Percentiles rank a stretch among this genome's conserved stretches.
phyloP scores from a whole-genome alignment of 2,329 filamentous ascomycete species.

The Aureobasidium melanogenum region DNA sequence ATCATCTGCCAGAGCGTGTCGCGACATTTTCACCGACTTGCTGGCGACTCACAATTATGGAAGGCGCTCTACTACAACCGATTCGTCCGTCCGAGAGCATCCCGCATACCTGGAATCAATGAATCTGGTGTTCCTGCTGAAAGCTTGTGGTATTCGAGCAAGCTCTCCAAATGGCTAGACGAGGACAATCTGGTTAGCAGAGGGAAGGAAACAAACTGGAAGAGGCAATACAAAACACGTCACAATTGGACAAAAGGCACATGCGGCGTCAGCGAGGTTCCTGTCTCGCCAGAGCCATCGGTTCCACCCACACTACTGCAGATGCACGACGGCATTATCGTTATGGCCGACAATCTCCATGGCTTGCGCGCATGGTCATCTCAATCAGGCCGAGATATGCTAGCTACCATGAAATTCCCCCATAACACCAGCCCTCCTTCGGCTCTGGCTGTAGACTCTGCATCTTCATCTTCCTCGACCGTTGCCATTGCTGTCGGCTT shows the following conservation, averaged over 20 bases:
- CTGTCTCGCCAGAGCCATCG: conserved; percentile 45
- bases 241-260: conserved; percentile 86
- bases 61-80: conserved; percentile 78
- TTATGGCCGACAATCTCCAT: conserved; percentile 61
- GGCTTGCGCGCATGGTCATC: conserved; percentile 75
- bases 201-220: conserved; percentile 61
- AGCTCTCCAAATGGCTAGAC: conserved; percentile 52
- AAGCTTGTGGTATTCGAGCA: conserved; percentile 44
- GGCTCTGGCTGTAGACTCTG: conserved; percentile 55
- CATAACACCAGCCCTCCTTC: conserved; percentile 37
- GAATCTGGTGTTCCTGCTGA: conserved; percentile 29
- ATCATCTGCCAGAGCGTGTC: conserved; percentile 62
- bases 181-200: conserved; percentile 48
- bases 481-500: conserved; percentile 57
- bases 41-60: conserved; percentile 82
- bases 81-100: conserved; percentile 74
- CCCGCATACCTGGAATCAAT: conserved; percentile 62
- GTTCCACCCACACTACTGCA: conserved; percentile 62
- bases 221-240: conserved; percentile 74
- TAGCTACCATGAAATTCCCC: conserved; percentile 38
- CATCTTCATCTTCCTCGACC: conserved; percentile 16
- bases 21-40: conserved; percentile 61
- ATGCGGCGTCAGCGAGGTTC: conserved; percentile 71
- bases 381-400: conserved; percentile 46
- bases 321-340: conserved; percentile 65